These are phyloP conservation scores for Olyra latifolia DNA, from an alignment of 176 grass and related monocot species.

Conservation along the genomic window DNA sequence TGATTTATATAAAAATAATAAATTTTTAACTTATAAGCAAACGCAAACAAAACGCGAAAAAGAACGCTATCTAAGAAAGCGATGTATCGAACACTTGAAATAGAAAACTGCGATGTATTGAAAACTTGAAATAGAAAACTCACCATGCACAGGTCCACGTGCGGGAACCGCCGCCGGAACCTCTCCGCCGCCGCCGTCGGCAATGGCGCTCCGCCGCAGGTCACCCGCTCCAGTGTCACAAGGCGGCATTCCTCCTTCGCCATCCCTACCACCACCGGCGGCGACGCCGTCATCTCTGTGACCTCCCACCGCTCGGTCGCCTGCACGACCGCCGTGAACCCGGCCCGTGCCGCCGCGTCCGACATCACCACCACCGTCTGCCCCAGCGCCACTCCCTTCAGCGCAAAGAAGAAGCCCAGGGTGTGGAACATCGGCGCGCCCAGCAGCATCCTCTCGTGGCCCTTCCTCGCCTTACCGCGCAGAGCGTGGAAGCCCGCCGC, in stretches of 20 bases:
- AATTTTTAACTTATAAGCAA: too few species aligned
- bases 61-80: too few species aligned
- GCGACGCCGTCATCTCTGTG: conserved; percentile 42
- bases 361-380: conserved; percentile 47
- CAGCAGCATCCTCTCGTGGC: conserved; percentile 10
- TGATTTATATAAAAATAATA: too few species aligned
- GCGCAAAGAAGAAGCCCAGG: conserved; percentile 50
- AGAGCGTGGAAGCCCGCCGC: conserved; percentile 24
- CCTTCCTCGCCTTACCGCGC: background rate
- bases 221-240: conserved; percentile 18
- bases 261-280: conserved; percentile 59
- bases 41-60: too few species aligned
- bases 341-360: background rate
- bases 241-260: background rate
- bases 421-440: conserved; percentile 65
- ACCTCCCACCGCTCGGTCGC: conserved; percentile 51
- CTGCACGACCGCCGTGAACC: conserved; percentile 25
- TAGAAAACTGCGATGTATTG: too few species aligned
- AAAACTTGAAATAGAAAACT: too few species aligned
- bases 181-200: conserved; percentile 4
- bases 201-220: conserved; percentile 55
- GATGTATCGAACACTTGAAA: too few species aligned
- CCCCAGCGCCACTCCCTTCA: conserved; percentile 37
- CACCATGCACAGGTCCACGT: conserved; percentile 50
- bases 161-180: conserved; percentile 46